Conservation (phyloP, 108 stramenopile species). For the Nitzschia palea region DNA sequence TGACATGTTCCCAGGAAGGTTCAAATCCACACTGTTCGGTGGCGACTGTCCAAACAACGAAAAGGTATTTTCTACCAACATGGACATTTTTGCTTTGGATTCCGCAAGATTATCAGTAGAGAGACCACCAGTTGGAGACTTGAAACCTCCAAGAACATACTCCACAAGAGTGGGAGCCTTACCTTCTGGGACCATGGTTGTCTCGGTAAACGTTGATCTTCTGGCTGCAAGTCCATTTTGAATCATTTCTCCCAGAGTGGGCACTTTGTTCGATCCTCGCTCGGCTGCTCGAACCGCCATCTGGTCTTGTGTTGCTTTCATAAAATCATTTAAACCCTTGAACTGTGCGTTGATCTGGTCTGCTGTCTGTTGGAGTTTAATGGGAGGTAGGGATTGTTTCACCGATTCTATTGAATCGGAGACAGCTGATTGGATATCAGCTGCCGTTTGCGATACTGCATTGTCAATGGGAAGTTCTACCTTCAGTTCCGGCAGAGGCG, state of each 20-base stretch:
- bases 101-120: neutral
- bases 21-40: neutral
- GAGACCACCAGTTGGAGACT: neutral
- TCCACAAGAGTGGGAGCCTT: neutral
- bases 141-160: neutral
- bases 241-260: constrained; percentile 3
- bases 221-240: neutral
- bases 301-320: neutral
- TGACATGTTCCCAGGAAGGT: neutral
- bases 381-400: neutral
- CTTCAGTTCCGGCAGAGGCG: neutral
- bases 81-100: constrained; percentile 4
- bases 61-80: constrained; percentile 7
- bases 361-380: neutral
- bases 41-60: neutral
- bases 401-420: neutral
- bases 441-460: too few relatives aligned
- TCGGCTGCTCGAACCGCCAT: neutral
- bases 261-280: neutral
- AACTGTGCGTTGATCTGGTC: neutral
- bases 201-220: neutral
- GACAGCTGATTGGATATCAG: neutral
- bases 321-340: neutral
- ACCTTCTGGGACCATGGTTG: neutral
- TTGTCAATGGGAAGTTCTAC: too few relatives aligned